Conservation (phyloP, 2,329 filamentous ascomycete genomes). For the Dactylonectria estremocensis region DNA sequence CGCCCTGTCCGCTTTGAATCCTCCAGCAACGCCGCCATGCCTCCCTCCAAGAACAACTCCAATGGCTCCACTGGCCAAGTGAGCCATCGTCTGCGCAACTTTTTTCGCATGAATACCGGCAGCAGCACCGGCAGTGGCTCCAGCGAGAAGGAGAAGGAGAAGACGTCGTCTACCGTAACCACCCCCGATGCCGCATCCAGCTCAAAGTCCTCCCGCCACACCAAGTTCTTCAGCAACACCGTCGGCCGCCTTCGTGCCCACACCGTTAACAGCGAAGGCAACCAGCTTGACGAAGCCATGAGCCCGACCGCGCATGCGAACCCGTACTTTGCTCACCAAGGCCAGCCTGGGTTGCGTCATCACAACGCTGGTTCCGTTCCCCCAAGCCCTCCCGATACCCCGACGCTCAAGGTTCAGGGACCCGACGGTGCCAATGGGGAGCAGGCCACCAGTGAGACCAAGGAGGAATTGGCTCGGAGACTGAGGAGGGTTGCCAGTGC, state of each 20-base stretch:
- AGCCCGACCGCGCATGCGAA: slow-evolving; percentile 96
- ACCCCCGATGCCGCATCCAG: slow-evolving; percentile 38
- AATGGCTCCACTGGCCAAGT: slow-evolving; percentile 71
- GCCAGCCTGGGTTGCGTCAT: slow-evolving; percentile 91
- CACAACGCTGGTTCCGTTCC: slow-evolving; percentile 95
- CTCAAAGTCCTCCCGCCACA: slow-evolving; percentile 82
- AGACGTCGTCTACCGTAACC: slow-evolving; percentile 28
- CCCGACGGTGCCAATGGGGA: slow-evolving; percentile 75
- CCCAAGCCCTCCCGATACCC: slow-evolving; percentile 92
- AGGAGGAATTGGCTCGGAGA: slow-evolving; percentile 95
- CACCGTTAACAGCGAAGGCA: slow-evolving; percentile 93
- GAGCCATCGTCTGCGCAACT: slow-evolving; percentile 78
- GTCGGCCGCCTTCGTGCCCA: slow-evolving; percentile 90
- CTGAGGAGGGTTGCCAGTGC: slow-evolving; percentile 95
- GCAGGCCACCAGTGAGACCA: slow-evolving; percentile 82
- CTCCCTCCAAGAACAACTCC: slow-evolving; percentile 67
- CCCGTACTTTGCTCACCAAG: slow-evolving; percentile 97
- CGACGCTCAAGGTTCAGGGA: slow-evolving; percentile 81
- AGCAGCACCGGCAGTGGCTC: slow-evolving; percentile 56
- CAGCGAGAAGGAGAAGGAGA: slow-evolving; percentile 57
- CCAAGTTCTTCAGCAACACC: slow-evolving; percentile 87
- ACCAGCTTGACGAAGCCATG: slow-evolving; percentile 88
- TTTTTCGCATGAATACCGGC: slow-evolving; percentile 76
- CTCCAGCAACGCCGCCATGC: slow-evolving; percentile 57
- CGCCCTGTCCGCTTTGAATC: slow-evolving; percentile 25